Evolutionary conservation across 2,329 filamentous ascomycete genomes (phyloP).

Genomic region (Penicillium sp.): DNA sequence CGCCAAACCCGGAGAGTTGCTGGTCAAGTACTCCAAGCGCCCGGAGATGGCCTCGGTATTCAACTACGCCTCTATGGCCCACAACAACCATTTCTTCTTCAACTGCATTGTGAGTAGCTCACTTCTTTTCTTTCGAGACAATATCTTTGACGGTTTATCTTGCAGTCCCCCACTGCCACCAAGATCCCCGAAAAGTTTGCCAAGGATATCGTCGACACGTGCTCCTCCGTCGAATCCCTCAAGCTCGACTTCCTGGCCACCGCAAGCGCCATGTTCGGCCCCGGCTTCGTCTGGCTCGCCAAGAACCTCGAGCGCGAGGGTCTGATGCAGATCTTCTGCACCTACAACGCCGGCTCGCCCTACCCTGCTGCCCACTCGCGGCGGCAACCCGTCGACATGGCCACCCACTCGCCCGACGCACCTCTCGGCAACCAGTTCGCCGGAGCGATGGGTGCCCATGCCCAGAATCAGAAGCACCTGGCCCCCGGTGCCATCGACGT

Average conservation of each 20-base stretch:
- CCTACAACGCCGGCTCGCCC: conserved; percentile 87
- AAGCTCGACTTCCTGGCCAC: conserved; percentile 73
- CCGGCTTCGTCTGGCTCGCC: conserved; percentile 95
- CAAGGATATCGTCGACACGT: conserved; percentile 61
- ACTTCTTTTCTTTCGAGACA: not conserved
- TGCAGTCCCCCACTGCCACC: conserved; percentile 40
- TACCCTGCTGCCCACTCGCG: conserved; percentile 82
- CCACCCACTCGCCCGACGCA: conserved; percentile 37
- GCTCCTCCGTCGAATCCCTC: conserved; percentile 79
- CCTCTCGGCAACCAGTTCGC: conserved; percentile 35
- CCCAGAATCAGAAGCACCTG: conserved; percentile 33
- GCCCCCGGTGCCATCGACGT: conserved; percentile 50
- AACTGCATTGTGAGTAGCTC: conserved; percentile 40
- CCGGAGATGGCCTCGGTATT: conserved; percentile 73
- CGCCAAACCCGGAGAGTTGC: conserved; percentile 60
- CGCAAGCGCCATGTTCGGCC: conserved; percentile 88
- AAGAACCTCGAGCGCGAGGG: conserved; percentile 48
- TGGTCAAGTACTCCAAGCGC: conserved; percentile 72
- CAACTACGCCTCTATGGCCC: conserved; percentile 94
- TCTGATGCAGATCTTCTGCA: conserved; percentile 66
- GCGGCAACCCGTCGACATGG: conserved; percentile 52
- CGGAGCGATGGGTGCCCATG: conserved; percentile 34
- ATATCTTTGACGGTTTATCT: conserved; percentile 8
- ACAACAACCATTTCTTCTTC: conserved; percentile 70
- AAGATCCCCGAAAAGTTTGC: conserved; percentile 56